Base-by-base conservation (phyloP, 2,329 filamentous ascomycete genomes). In the Diaporthe amygdali region DNA sequence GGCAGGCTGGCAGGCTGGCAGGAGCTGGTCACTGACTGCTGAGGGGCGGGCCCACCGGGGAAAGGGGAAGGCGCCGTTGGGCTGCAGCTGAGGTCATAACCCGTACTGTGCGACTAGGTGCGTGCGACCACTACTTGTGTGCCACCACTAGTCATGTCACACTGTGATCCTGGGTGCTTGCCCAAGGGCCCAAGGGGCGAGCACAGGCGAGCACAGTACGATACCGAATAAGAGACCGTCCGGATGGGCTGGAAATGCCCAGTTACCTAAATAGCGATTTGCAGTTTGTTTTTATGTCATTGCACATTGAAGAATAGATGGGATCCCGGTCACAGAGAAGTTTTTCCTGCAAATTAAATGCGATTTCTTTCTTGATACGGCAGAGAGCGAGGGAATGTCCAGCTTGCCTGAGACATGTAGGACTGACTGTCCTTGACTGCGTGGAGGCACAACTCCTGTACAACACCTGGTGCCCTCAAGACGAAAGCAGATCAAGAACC, bases 41-140 rank as follows among this genome's bases (percentile, higher is more conserved):
- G 64, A 52, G 69, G 51, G 69, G 55, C 49, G 64, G 61, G 44
- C 69, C 71, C 71, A 72, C 71, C 71, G 41, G 30, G 55, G 69
- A 71, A 72, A 70, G 71, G 71, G 64, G 68, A 71, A 67, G 55
- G 37, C 52, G 32, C 63, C 52, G 71, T 68, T 72, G 70, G 70
- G 66, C 66, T 59, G 70, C 66, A 72, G 49, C 66, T 72, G 70
- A 72, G 70, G 56, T 72, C 70, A 72, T 72, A 61, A 34, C 8
- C 14, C 37, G 8, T 56, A 68, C 66, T 39, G 66, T 59, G 59
- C 25, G 44, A 64, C 44, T 20, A 12, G 44, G n/a, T 47, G 41
- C 56, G 20, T 15, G 41, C 15, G 27, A 20, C 27, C 5, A 47
- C 10, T 30, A 46, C 9, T 17, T 22, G 7, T 37, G 44, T 63